Base-by-base conservation (phyloP, 2,329 filamentous ascomycete genomes). In the Diaporthe capsici region DNA sequence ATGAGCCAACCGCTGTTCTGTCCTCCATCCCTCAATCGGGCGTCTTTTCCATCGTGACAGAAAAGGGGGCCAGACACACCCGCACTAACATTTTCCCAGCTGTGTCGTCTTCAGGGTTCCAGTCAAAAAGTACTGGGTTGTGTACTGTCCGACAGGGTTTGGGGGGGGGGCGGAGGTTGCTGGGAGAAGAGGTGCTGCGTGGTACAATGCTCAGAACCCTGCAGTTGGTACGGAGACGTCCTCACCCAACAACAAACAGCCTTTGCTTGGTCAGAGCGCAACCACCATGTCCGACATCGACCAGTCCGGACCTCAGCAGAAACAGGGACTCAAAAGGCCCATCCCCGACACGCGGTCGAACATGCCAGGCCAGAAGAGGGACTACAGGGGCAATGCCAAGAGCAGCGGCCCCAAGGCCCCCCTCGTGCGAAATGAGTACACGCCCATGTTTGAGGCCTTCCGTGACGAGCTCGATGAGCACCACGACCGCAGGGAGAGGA, bases 381-480 rank as follows among this genome's bases (percentile, higher is more conserved):
- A 90, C 79, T 84, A 87, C 77, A 86, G 89, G 73, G 90, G 90
- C 75, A 89, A 88, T 76, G 81, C 84, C 77, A 88, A 87, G 82
- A 79, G 49, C 70, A 73, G 51, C 37, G 78, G 76, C 34, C 83
- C 84, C 67, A 76, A 58, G 58, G 63, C 42, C 10, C 63, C 49
- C 39, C 81, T 84, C 1, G 82, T 84, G 71, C 82, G 82, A 75
- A 87, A 85, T 75, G 85, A 85, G 20, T 92, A 91, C 82, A 91
- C 92, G 77, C 84, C 92, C 78, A 95, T 98, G 90, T 99, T 99
- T 83, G 93, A 95, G 83, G 86, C 84, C 10, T 98, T 98, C 83
- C 93, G 96, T 71, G 89, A 93, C 81, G 96, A 98, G 85, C 88
- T 99, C 39, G 97, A 99, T 82, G 92, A 97, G 85, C 96, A 98